A percentile compares a stretch with the other conserved stretches of the same genome.
Conservation (phyloP, 768 basidiomycete genomes). For the Pulveroboletus sp. region DNA sequence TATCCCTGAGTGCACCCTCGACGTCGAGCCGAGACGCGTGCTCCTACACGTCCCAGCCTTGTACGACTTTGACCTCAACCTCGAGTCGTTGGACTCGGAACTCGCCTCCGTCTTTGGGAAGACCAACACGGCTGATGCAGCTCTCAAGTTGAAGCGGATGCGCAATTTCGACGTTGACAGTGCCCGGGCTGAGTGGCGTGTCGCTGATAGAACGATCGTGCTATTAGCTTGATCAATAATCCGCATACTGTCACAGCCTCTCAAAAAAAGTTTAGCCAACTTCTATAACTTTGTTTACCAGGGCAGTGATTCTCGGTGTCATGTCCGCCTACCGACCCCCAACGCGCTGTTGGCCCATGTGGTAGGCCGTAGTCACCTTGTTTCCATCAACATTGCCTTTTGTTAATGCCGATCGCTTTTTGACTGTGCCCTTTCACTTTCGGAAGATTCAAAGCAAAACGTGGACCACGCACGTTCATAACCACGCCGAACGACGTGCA, state of each 20-base stretch:
- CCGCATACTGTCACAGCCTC: conserved; percentile 1
- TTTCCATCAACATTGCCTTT: conserved; percentile 7
- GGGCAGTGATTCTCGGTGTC: conserved; percentile 9
- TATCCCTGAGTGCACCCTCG: conserved; percentile 51
- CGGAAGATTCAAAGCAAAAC: neutral
- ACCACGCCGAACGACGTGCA: neutral
- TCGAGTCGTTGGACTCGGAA: conserved; percentile 54
- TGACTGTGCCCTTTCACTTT: neutral
- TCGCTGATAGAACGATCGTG: conserved; percentile 49
- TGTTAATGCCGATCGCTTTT: neutral
- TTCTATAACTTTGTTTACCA: neutral
- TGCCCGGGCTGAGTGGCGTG: conserved; percentile 67
- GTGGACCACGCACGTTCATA: neutral
- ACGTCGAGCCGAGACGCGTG: conserved; percentile 63
- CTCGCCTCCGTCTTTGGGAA: conserved; percentile 33
- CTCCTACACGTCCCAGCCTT: conserved; percentile 47
- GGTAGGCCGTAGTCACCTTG: neutral
- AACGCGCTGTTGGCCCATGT: neutral
- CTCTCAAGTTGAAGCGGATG: conserved; percentile 55
- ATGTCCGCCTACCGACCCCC: neutral
- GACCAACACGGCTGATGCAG: conserved; percentile 17
- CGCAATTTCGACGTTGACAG: conserved; percentile 58
- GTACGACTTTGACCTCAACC: conserved; percentile 56
- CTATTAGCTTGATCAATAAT: conserved; percentile 35
- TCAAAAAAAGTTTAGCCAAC: neutral